Evolutionary conservation across 2,329 filamentous ascomycete genomes (phyloP).

Genomic region (Verticillium nonalfalfae): DNA sequence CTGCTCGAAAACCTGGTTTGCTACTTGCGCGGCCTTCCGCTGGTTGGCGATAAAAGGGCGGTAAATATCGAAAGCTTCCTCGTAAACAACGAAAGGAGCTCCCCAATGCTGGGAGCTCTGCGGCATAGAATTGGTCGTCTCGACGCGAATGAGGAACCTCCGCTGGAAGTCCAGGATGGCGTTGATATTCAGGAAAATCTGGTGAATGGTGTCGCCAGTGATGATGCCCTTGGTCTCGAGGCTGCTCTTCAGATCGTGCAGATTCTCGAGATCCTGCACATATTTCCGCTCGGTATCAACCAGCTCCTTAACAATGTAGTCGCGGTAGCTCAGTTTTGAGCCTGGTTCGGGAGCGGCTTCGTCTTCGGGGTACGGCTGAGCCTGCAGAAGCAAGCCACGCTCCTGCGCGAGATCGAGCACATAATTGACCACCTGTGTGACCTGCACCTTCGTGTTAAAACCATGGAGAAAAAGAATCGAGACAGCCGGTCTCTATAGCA

Average conservation of each 20-base stretch:
- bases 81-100: constrained; percentile 78
- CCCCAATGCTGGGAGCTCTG: constrained; percentile 83
- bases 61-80: constrained; percentile 86
- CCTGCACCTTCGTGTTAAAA: constrained; percentile 28
- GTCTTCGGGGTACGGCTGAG: constrained; percentile 51
- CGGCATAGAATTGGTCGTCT: constrained; percentile 85
- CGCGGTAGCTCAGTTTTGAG: constrained; percentile 66
- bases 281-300: constrained; percentile 97
- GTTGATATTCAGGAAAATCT: constrained; percentile 96
- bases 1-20: constrained; percentile 80
- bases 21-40: constrained; percentile 80
- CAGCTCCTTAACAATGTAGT: constrained; percentile 86
- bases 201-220: constrained; percentile 82
- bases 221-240: constrained; percentile 84
- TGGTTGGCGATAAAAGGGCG: constrained; percentile 97
- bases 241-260: constrained; percentile 86
- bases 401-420: constrained; percentile 83
- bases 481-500: neutral
- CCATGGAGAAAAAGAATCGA: neutral
- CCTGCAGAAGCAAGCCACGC: constrained; percentile 64
- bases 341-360: constrained; percentile 46
- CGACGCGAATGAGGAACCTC: constrained; percentile 88
- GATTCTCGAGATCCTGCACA: constrained; percentile 90
- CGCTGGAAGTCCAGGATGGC: constrained; percentile 92
- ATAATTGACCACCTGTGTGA: constrained; percentile 85